Evolutionary conservation across 345 rosid genomes (phyloP), one percentile per base, ranked within the genome.

Genomic region (Cardamine occulta): DNA sequence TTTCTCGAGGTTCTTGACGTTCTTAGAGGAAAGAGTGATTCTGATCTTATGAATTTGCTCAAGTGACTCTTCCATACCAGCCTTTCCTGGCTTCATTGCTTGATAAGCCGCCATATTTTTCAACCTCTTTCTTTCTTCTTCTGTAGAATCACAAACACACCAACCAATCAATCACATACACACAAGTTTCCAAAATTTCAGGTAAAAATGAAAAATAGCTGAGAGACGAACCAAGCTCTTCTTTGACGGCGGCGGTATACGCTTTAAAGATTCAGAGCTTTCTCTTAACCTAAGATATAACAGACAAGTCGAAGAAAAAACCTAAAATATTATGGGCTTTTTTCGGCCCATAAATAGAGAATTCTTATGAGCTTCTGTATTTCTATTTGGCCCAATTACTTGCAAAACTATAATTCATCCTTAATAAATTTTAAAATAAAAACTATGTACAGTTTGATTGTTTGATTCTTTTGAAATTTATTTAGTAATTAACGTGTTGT

Each of bases 1-100:
- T 82, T 90, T 90, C 53, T 90, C 96, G 9, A 90, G 86, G 74
- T 90, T 90, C 76, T 90, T 90, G 15, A 88, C 96, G 42, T 85
- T 84, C 80, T 87, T 90, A n/a, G 96, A 90, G 62, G 91, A 86
- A 11, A 90, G 91, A 29, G 96, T 88, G 76, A 90, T 90, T 53
- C 96, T 87, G 73, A 90, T 90, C 86, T 87, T 88, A 49, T 90
- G 93, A 73, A 87, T 83, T 80, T 85, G 88, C 79, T 85, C 91
- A 42, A 82, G 86, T 12, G 89, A 44, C 23, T 90, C 96, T 70
- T 88, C 96, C 62, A 88, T 71, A 24, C 93, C 96, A 4, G 90
- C 84, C 73, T 90, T 90, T 1, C 80, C 29, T 0, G 84, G 85
- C 76, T 83, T 83, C 82, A 81, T 80, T 45, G 88, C 80, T 77